Evolutionary conservation across 169 alveolate species (phyloP), one percentile per base, ranked within the genome.

Genomic region (Cryptosporidium ryanae): DNA sequence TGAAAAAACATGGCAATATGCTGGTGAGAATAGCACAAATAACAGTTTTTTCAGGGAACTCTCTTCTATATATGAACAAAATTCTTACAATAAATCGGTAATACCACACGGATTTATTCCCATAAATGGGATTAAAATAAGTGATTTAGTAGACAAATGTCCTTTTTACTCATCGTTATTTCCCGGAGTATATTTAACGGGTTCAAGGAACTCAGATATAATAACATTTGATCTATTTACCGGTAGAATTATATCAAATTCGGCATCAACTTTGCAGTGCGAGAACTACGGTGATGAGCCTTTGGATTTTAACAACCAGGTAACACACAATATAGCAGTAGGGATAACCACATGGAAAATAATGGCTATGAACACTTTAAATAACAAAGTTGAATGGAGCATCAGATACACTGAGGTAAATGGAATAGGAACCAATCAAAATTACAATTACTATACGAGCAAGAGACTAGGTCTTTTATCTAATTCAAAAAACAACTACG

Each of bases 101-200:
- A 44, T 61, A 17, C 76, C 87, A 15, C 29, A 43, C 10, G 84
- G 64, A 57, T 31, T 76, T 8, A 76, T 76, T 23, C 87, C 87
- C 17, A 55, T 76, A 10, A 63, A 76, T 21, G 71, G 71, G 6
- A 21, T 76, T 31, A 55, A 59, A 23, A 76, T 76, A 12, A 61
- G 71, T 15, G 71, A 76, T 13, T 46, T 76, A 12, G 87, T 76
- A 12, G 87, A 76, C 21, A 76, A 61, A 23, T 76, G 87, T 38
- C 87, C 87, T 23, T 76, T 76, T 48, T 70, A 76, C 63, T 76
- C 87, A 5, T 59, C 87, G 8, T 50, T 76, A 31, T 76, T 76
- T 44, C 87, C 87, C 6, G 87, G 87, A 15, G 17, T 76, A 61
- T 76, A 76, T 61, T 59, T 76, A 50, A 44, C 87, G 4, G 87